Percentiles rank a stretch among this genome's conserved stretches.
These are phyloP conservation scores for Microsporum ferrugineum DNA, from an alignment of 2,329 filamentous ascomycete species.

Conservation along the genomic window DNA sequence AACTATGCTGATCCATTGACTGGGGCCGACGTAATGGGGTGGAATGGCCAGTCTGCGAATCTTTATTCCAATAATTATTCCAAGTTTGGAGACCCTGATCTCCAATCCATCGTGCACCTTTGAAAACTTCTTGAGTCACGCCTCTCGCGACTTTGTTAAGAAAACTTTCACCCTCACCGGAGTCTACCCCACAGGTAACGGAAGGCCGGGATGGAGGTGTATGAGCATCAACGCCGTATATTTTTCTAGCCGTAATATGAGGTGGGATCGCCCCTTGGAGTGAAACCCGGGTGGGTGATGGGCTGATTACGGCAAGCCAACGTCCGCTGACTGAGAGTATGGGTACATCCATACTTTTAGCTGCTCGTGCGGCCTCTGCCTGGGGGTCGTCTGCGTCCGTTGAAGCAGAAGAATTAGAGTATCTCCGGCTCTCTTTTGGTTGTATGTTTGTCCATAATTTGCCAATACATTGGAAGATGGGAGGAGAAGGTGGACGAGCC, in stretches of 20 bases:
- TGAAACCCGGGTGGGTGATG: conserved; percentile 27
- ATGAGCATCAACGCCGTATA: conserved; percentile 33
- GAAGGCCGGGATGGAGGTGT: conserved; percentile 33
- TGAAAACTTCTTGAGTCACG: conserved; percentile 40
- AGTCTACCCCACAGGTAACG: conserved; percentile 35
- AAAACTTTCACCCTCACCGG: conserved; percentile 37
- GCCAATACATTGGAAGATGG: conserved; percentile 55
- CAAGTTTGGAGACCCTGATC: conserved; percentile 40
- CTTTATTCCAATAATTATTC: conserved; percentile 41
- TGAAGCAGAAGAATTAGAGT: conserved; percentile 37
- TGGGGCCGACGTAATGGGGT: conserved; percentile 22
- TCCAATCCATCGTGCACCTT: conserved; percentile 39
- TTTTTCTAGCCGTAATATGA: conserved; percentile 25
- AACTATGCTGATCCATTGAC: conserved; percentile 7
- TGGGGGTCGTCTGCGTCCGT: conserved; percentile 35
- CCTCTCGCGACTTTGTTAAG: conserved; percentile 39
- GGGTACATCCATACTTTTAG: conserved; percentile 24
- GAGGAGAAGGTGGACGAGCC: conserved; percentile 15
- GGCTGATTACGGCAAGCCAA: conserved; percentile 38
- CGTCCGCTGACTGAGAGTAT: conserved; percentile 36
- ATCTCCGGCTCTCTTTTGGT: conserved; percentile 33
- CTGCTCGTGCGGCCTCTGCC: conserved; percentile 25
- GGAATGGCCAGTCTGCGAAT: conserved; percentile 22
- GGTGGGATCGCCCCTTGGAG: conserved; percentile 33
- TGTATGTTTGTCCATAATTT: conserved; percentile 90